Evolutionary conservation across 108 stramenopile genomes (phyloP).

Genomic region (Parietichytrium sp.): DNA sequence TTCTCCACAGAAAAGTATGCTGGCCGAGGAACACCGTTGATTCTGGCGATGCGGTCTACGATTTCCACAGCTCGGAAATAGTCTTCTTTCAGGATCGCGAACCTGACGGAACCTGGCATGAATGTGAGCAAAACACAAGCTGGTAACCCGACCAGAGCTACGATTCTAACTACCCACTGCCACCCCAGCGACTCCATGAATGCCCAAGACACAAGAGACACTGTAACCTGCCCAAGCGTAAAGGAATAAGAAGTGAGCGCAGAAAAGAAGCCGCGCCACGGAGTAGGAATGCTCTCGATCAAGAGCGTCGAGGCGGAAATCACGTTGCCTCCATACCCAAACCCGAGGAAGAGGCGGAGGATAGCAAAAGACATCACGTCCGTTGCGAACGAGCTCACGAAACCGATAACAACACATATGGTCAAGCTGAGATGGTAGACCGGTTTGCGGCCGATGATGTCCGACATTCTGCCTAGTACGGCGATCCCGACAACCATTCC

Average conservation of each 20-base stretch:
- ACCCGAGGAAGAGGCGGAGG: not conserved
- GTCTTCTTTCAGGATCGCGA: not conserved
- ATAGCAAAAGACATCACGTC: not conserved
- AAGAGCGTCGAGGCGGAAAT: constrained; percentile 24
- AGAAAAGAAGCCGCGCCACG: not conserved
- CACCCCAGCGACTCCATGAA: constrained; percentile 31
- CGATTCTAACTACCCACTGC: not conserved
- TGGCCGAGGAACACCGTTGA: not conserved
- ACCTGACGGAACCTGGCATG: constrained; percentile 33
- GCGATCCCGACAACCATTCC: not conserved
- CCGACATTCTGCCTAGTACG: constrained; percentile 13
- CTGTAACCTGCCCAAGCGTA: not conserved
- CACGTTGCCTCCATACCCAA: constrained; percentile 25
- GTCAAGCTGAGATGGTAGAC: not conserved
- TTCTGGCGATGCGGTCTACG: constrained; percentile 22
- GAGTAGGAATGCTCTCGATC: not conserved
- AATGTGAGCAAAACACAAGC: constrained; percentile 9
- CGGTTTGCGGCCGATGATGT: not conserved
- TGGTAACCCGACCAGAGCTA: not conserved
- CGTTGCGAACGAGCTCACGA: not conserved
- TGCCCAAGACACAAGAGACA: not conserved
- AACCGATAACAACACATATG: not conserved
- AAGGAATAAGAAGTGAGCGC: constrained; percentile 30
- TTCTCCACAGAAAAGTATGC: not conserved
- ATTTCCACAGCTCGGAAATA: not conserved